Percentiles rank a stretch among this genome's conserved stretches.
phyloP scores from a whole-genome alignment of 129 eudicot species.

The Arctium lappa region DNA sequence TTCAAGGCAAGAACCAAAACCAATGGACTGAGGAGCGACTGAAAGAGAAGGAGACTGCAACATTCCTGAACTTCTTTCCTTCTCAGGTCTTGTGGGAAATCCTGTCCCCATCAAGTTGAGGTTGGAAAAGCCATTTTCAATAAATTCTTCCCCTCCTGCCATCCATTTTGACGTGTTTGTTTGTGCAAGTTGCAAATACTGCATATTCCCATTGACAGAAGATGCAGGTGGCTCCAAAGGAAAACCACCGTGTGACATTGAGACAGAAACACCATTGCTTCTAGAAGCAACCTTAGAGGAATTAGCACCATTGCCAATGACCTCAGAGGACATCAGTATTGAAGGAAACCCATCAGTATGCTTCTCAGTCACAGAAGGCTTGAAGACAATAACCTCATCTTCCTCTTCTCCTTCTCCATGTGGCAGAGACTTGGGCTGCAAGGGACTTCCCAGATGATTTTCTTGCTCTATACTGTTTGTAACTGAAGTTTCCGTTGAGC shows the following conservation, averaged over 20 bases:
- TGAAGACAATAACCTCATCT: slow-evolving; percentile 90
- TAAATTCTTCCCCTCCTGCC: slow-evolving; percentile 32
- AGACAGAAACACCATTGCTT: slow-evolving; percentile 29
- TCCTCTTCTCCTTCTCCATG: slow-evolving; percentile 67
- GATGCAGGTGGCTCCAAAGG: slow-evolving; percentile 33
- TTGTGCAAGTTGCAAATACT: slow-evolving; percentile 40
- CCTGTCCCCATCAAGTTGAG: slow-evolving; percentile 50
- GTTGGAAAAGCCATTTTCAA: slow-evolving; percentile 42
- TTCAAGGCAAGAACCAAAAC: slow-evolving; percentile 23
- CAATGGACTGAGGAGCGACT: slow-evolving; percentile 36
- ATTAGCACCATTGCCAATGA: slow-evolving; percentile 24
- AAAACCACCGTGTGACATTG: slow-evolving; percentile 39
- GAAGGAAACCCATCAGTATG: slow-evolving; percentile 30
- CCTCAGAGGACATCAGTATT: slow-evolving; percentile 31
- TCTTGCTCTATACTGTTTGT: slow-evolving; percentile 10
- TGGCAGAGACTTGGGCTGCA: slow-evolving; percentile 25
- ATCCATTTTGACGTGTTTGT: slow-evolving; percentile 45
- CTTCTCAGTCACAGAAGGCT: slow-evolving; percentile 63
- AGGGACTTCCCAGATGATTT: slow-evolving; percentile 7
- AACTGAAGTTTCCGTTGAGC: slow-evolving; percentile 21
- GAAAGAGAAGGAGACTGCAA: slow-evolving; percentile 41
- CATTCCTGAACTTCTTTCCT: slow-evolving; percentile 29
- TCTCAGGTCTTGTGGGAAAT: slow-evolving; percentile 24
- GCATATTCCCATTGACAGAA: slow-evolving; percentile 30
- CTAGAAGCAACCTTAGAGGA: slow-evolving; percentile 19